These are phyloP conservation scores for Pascua guehoae DNA, from an alignment of 1,284 basidiomycete species.

Conservation along the genomic window DNA sequence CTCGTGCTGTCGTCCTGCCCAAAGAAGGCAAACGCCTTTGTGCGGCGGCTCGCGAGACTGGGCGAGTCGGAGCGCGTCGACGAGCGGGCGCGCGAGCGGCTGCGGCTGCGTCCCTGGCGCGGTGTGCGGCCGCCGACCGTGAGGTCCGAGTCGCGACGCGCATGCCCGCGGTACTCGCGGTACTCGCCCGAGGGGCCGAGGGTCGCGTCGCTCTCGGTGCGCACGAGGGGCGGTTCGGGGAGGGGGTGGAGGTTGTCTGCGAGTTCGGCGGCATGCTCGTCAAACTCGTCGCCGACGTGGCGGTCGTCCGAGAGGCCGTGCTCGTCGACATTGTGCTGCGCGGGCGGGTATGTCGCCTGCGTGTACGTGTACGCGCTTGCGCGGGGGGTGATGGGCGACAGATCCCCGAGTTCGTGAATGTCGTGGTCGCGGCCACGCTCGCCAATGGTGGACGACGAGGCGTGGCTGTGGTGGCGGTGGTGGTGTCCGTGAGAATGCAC, in stretches of 20 bases:
- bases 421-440: too few relatives aligned
- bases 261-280: constrained; percentile 2
- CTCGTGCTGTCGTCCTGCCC: constrained; percentile 28
- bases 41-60: constrained; percentile 15
- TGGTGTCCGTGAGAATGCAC: too few relatives aligned
- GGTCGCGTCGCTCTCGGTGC: constrained; percentile 12
- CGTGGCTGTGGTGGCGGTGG: too few relatives aligned
- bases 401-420: not conserved
- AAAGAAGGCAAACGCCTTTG: constrained; percentile 48
- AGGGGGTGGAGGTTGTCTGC: constrained; percentile 1
- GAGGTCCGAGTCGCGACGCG: not conserved
- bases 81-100: constrained; percentile 1
- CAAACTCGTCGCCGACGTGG: not conserved
- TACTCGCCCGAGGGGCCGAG: constrained; percentile 4
- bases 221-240: not conserved
- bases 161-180: not conserved
- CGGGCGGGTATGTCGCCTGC: not conserved
- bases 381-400: constrained; percentile 1
- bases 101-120: constrained; percentile 12
- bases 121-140: constrained; percentile 8
- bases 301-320: not conserved
- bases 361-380: not conserved
- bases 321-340: constrained; percentile 1
- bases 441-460: too few relatives aligned
- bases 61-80: not conserved